Conservation (phyloP, 2,329 filamentous ascomycete genomes). For the Xylariaceae sp. region DNA sequence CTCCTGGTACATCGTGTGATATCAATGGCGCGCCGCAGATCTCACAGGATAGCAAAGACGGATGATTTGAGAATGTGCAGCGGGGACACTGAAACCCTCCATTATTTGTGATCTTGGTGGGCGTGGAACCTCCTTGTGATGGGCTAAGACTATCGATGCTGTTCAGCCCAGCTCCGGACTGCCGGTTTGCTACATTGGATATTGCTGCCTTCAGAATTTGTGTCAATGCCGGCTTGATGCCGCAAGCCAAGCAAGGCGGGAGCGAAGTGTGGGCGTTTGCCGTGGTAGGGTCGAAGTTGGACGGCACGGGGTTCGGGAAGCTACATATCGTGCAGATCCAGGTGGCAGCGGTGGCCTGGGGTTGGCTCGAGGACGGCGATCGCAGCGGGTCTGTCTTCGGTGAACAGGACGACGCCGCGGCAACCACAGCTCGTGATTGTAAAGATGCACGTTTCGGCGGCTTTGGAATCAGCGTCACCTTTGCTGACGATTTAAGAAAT, state of each 20-base stretch:
- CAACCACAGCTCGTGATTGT: slow-evolving; percentile 46
- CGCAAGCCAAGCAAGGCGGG: slow-evolving; percentile 85
- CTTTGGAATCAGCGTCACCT: slow-evolving; percentile 85
- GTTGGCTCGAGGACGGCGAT: slow-evolving; percentile 39
- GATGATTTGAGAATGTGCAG: slow-evolving; percentile 92
- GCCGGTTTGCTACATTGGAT: slow-evolving; percentile 57
- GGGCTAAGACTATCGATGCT: slow-evolving; percentile 6
- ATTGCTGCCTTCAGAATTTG: slow-evolving; percentile 85
- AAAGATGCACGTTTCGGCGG: slow-evolving; percentile 61
- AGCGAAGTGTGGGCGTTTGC: slow-evolving; percentile 74
- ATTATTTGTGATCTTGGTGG: slow-evolving; percentile 5
- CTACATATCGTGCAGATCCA: slow-evolving; percentile 97
- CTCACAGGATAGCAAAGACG: slow-evolving; percentile 78
- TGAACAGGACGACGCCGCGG: slow-evolving; percentile 37
- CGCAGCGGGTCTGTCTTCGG: slow-evolving; percentile 32
- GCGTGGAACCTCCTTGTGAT: slow-evolving; percentile 8
- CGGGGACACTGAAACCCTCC: slow-evolving; percentile 63
- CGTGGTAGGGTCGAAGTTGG: slow-evolving; percentile 83
- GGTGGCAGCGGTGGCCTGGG: slow-evolving; percentile 59
- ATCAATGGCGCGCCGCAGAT: slow-evolving; percentile 78
- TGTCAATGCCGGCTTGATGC: slow-evolving; percentile 82
- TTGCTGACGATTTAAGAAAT: slow-evolving; percentile 91
- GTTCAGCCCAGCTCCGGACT: slow-evolving; percentile 14
- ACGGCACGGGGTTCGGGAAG: slow-evolving; percentile 86
- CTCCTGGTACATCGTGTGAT: slow-evolving; percentile 42